Conservation (phyloP, 1,284 basidiomycete species). For the Mrakiaceae sp. region DNA sequence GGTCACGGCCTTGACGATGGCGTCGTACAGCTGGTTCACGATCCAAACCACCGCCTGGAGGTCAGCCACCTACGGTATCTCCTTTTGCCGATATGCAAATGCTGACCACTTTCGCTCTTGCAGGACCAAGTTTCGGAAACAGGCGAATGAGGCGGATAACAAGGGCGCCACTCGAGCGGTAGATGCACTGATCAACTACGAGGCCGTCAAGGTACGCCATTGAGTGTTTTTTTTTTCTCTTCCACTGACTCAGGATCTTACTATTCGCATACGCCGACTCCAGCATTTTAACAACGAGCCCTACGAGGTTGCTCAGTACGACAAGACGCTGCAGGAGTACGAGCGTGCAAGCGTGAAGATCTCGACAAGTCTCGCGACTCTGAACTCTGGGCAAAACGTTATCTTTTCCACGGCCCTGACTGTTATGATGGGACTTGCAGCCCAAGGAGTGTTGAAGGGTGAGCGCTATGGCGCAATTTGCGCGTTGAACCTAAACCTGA, state of each 20-base stretch:
- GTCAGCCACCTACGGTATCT: slow-evolving; percentile 37
- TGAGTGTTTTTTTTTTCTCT: background rate
- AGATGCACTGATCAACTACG: slow-evolving; percentile 93
- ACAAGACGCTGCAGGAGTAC: slow-evolving; percentile 74
- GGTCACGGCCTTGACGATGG: slow-evolving; percentile 75
- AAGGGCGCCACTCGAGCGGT: slow-evolving; percentile 87
- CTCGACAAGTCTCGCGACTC: slow-evolving; percentile 79
- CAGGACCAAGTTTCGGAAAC: slow-evolving; percentile 83
- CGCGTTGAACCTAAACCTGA: background rate
- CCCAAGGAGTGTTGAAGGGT: slow-evolving; percentile 87
- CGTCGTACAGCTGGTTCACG: slow-evolving; percentile 93
- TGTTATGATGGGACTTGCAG: slow-evolving; percentile 90
- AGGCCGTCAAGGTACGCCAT: slow-evolving; percentile 81
- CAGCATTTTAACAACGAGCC: slow-evolving; percentile 96
- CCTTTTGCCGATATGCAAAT: background rate
- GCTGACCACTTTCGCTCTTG: background rate
- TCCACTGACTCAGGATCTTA: background rate
- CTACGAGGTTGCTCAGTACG: slow-evolving; percentile 83
- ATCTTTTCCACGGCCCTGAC: slow-evolving; percentile 92
- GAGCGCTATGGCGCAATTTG: slow-evolving; percentile 16
- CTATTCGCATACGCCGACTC: background rate
- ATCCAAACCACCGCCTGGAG: slow-evolving; percentile 91
- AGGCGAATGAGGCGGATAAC: slow-evolving; percentile 94
- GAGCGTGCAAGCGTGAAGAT: slow-evolving; percentile 90
- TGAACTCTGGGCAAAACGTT: slow-evolving; percentile 93